Base-by-base conservation (phyloP, 441 rosid species). In the Sinapis alba region DNA sequence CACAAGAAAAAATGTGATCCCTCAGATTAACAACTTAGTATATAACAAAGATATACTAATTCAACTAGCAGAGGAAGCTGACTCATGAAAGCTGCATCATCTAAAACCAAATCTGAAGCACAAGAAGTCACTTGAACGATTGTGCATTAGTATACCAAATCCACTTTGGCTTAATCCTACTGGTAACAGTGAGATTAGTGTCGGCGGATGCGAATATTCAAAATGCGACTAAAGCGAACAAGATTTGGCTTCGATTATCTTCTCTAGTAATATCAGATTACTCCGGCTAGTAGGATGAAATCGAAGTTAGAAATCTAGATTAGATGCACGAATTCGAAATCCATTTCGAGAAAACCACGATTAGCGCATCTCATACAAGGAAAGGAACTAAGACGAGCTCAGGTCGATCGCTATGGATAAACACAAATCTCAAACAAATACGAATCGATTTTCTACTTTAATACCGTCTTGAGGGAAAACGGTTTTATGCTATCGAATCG, bases 291-390 rank as follows among this genome's bases (percentile, higher is more conserved):
- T n/a, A 57, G 45, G 27, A 41, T 4, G 57, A 24, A 77, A 64
- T 50, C 64, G 5, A 27, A 32, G 0, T 32, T 43, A 57, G 62
- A 4, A 64, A 77, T 77, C 72, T 5, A 18, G 57, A 53, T 59
- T 57, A 34, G 80, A 77, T 65, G 5, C 63, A 50, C 38, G 60
- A 60, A 65, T 47, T 64, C 36, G 43, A 70, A 78, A 53, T 51
- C 64, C 38, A 38, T 34, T 34, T 5, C 57, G 26, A 51, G 36
- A 47, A 15, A 54, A 15, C 19, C n/a, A n/a, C n/a, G n/a, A n/a
- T n/a, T n/a, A n/a, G n/a, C n/a, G n/a, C n/a, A n/a, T n/a, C n/a
- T n/a, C n/a, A n/a, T n/a, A n/a, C n/a, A n/a, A n/a, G n/a, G n/a
- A n/a, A n/a, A n/a, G n/a, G n/a, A n/a, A n/a, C n/a, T n/a, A n/a